phyloP scores from a whole-genome alignment of 1,139 yeast genomes.

The Saccharomycopsis hybrid region DNA sequence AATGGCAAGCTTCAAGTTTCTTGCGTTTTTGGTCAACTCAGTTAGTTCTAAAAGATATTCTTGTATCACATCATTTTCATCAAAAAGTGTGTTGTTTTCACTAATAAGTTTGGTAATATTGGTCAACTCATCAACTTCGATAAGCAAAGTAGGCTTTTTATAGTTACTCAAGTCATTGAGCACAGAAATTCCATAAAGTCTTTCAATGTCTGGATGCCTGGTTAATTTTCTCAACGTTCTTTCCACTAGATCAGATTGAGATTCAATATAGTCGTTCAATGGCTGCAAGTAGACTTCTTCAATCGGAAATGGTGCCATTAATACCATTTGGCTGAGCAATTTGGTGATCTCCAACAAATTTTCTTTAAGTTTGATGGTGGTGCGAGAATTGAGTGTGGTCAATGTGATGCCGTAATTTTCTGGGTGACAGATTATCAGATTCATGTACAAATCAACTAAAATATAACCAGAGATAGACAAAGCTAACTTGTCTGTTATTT shows the following conservation, averaged over 20 bases:
- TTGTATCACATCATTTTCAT: neutral
- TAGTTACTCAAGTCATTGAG: slow-evolving; percentile 68
- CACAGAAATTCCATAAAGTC: slow-evolving; percentile 53
- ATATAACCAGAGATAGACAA: slow-evolving; percentile 59
- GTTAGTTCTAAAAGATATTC: neutral
- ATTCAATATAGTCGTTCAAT: slow-evolving; percentile 60
- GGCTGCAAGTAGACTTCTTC: slow-evolving; percentile 74
- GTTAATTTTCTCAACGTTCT: slow-evolving; percentile 37
- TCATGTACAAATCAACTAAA: slow-evolving; percentile 54
- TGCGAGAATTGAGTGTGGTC: slow-evolving; percentile 27
- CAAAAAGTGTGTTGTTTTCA: neutral
- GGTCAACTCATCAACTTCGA: slow-evolving; percentile 61
- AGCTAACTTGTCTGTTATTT: slow-evolving; percentile 6
- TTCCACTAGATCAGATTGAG: slow-evolving; percentile 42
- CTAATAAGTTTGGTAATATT: slow-evolving; percentile 50
- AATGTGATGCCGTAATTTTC: slow-evolving; percentile 55
- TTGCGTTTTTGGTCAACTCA: slow-evolving; percentile 1
- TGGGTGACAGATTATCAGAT: slow-evolving; percentile 58
- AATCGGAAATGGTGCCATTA: slow-evolving; percentile 56
- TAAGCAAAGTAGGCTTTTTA: slow-evolving; percentile 55
- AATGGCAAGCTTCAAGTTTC: slow-evolving; percentile 3
- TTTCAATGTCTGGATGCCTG: slow-evolving; percentile 53
- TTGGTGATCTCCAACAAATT: slow-evolving; percentile 56
- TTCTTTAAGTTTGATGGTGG: slow-evolving; percentile 31
- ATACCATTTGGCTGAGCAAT: slow-evolving; percentile 58